phyloP scores from a whole-genome alignment of 2,329 filamentous ascomycete species.

The Mycosphaerella sp. region DNA sequence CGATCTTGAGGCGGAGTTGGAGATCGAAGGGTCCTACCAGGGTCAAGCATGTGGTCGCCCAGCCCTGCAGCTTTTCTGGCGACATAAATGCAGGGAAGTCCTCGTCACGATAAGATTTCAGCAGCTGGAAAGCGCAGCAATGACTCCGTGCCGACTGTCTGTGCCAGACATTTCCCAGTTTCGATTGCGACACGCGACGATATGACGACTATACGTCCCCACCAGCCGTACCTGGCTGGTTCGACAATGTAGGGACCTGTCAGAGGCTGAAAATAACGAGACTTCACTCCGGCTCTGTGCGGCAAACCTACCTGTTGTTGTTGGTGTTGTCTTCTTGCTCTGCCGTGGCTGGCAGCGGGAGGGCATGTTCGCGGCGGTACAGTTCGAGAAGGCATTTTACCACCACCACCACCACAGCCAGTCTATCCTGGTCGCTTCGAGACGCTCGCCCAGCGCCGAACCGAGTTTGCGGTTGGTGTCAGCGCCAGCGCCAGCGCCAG shows the following conservation, averaged over 20 bases:
- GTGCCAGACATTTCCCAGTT: constrained; percentile 16
- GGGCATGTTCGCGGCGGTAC: constrained; percentile 14
- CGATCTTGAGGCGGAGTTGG: constrained; percentile 17
- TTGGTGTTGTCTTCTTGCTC: background rate
- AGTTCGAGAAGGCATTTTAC: constrained; percentile 3
- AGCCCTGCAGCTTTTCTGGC: constrained; percentile 12
- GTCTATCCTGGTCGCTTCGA: constrained; percentile 10
- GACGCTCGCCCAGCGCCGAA: constrained; percentile 6
- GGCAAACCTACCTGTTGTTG: background rate
- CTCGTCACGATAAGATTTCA: constrained; percentile 14
- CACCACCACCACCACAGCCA: background rate
- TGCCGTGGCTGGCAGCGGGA: constrained; percentile 12
- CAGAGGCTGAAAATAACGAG: constrained; percentile 1
- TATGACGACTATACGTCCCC: constrained; percentile 13
- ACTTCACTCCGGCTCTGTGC: constrained; percentile 4
- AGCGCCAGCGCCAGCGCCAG: background rate
- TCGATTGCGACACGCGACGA: constrained; percentile 15
- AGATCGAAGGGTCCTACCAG: constrained; percentile 17
- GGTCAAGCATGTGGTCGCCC: constrained; percentile 12
- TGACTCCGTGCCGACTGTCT: constrained; percentile 7
- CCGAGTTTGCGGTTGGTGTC: background rate
- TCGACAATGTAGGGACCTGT: constrained; percentile 2
- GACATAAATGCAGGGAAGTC: constrained; percentile 11
- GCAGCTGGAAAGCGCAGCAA: constrained; percentile 5
- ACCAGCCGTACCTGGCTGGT: constrained; percentile 4